A percentile compares a stretch with the other conserved stretches of the same genome.
Conservation (phyloP, 495 filamentous ascomycete species). For the Rusavskia elegans region DNA sequence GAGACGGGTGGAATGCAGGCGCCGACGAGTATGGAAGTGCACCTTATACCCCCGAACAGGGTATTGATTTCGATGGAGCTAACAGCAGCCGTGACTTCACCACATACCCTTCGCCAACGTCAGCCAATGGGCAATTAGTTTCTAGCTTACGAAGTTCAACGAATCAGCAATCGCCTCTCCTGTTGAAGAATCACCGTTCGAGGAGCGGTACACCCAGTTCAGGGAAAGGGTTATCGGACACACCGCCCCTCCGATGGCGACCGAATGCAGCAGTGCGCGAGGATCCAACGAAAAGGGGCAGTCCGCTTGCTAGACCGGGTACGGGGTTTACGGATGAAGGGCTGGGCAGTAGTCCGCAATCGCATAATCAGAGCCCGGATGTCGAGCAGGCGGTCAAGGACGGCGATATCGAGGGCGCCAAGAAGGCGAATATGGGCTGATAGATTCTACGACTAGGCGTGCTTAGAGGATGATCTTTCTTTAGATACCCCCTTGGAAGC, state of each 20-base stretch:
- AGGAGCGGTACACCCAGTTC: neutral
- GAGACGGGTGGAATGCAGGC: neutral
- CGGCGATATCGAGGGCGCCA: neutral
- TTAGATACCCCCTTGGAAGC: neutral
- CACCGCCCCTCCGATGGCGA: slow-evolving; percentile 1
- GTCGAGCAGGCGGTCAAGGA: neutral
- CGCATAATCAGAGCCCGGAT: neutral
- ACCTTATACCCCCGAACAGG: neutral
- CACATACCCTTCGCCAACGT: neutral
- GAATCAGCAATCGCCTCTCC: too few species aligned
- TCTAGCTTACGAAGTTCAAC: neutral
- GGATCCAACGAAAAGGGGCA: slow-evolving; percentile 7
- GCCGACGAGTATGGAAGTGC: too few species aligned
- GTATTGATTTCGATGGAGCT: too few species aligned
- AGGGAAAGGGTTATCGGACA: slow-evolving; percentile 7
- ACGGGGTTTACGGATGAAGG: slow-evolving; percentile 14
- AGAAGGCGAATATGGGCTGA: neutral
- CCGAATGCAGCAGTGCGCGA: neutral
- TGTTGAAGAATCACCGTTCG: neutral
- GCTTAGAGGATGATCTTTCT: too few species aligned
- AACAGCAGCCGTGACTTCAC: neutral
- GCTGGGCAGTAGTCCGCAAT: slow-evolving; percentile 12
- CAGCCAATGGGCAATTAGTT: neutral
- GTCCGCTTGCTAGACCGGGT: slow-evolving; percentile 10
- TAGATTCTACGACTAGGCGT: neutral